These are phyloP conservation scores for Alternaria atra DNA, from an alignment of 2,329 filamentous ascomycete genomes.

Conservation along the genomic window DNA sequence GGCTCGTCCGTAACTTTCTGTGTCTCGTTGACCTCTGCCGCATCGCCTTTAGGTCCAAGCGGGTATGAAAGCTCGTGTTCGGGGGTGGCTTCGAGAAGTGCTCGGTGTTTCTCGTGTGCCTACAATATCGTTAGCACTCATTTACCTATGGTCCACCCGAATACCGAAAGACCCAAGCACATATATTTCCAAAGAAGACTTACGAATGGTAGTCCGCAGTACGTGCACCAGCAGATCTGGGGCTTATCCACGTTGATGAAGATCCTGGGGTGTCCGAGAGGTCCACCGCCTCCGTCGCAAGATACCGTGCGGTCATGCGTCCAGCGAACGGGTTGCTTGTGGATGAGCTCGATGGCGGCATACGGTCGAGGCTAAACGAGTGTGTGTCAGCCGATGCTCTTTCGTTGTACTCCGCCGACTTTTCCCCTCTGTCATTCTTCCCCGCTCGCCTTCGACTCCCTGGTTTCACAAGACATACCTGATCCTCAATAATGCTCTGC, in stretches of 20 bases:
- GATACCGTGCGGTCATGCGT: constrained; percentile 80
- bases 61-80: constrained; percentile 83
- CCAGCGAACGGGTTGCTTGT: constrained; percentile 95
- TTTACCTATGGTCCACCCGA: background rate
- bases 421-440: background rate
- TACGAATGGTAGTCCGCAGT: constrained; percentile 94
- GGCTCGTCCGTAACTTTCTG: constrained; percentile 68
- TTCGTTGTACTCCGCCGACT: background rate
- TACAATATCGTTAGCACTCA: constrained; percentile 51
- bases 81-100: constrained; percentile 83
- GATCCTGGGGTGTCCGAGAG: constrained; percentile 87
- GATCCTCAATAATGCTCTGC: constrained; percentile 90
- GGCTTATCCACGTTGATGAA: constrained; percentile 99
- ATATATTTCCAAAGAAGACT: constrained; percentile 49
- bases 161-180: background rate
- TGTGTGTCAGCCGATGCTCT: constrained; percentile 30
- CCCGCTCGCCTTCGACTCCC: background rate
- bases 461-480: constrained; percentile 68
- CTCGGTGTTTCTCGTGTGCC: constrained; percentile 90
- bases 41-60: constrained; percentile 68
- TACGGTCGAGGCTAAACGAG: constrained; percentile 78
- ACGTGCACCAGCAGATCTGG: constrained; percentile 87
- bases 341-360: constrained; percentile 93
- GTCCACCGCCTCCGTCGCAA: constrained; percentile 92
- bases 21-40: constrained; percentile 66